Evolutionary conservation across 768 basidiomycete species (phyloP).

Genomic region (Tephrocybe sp.): DNA sequence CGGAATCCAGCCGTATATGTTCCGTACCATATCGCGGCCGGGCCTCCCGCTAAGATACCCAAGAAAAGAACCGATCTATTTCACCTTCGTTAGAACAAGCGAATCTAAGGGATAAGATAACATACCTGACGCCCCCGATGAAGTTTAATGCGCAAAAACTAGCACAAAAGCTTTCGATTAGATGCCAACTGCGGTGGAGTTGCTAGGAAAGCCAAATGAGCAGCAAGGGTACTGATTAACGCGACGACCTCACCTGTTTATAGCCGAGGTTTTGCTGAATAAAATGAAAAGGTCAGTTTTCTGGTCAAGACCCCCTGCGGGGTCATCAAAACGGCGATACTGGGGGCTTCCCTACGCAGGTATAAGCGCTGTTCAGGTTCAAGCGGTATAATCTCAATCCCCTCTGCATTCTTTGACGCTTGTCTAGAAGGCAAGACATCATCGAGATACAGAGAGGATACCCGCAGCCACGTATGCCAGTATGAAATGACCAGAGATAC

Average conservation of each 20-base stretch:
- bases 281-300: constrained; percentile 49
- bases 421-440: constrained; percentile 21
- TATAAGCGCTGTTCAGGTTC: constrained; percentile 98
- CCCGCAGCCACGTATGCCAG: constrained; percentile 83
- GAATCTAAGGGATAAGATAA: constrained; percentile 4
- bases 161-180: constrained; percentile 83
- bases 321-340: constrained; percentile 47
- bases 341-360: constrained; percentile 98
- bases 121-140: constrained; percentile 81
- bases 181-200: constrained; percentile 84
- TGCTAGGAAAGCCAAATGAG: constrained; percentile 45
- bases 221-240: constrained; percentile 2
- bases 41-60: constrained; percentile 82
- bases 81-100: constrained; percentile 1
- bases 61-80: constrained; percentile 75
- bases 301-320: constrained; percentile 35
- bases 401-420: constrained; percentile 35
- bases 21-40: constrained; percentile 77
- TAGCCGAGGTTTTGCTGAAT: constrained; percentile 73
- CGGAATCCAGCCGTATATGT: neutral
- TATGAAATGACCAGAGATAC: constrained; percentile 55
- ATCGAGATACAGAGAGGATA: constrained; percentile 57
- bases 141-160: constrained; percentile 91
- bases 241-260: constrained; percentile 58
- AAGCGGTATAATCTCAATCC: constrained; percentile 97